phyloP scores from a whole-genome alignment of 805 yeast species.

The Clavispora phyllophila region DNA sequence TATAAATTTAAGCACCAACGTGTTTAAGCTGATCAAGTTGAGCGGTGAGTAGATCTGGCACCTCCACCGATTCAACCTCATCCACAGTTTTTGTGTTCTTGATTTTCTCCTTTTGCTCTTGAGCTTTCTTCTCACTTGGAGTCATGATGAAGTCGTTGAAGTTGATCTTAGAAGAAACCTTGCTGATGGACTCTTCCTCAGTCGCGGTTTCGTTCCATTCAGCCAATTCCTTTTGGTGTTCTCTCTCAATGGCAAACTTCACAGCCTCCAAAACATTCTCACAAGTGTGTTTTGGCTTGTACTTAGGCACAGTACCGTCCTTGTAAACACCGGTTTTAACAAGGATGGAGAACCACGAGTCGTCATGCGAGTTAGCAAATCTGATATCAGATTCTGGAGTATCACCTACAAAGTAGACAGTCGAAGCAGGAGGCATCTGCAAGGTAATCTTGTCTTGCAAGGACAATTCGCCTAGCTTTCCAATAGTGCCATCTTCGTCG shows the following conservation, averaged over 20 bases:
- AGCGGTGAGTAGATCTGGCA: conserved; percentile 45
- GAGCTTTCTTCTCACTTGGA: conserved; percentile 27
- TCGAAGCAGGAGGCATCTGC: conserved; percentile 76
- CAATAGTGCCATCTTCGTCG: conserved; percentile 24
- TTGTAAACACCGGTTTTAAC: conserved; percentile 86
- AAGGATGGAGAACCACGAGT: conserved; percentile 77
- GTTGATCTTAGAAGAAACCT: conserved; percentile 29
- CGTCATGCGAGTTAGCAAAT: conserved; percentile 82
- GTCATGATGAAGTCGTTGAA: conserved; percentile 44
- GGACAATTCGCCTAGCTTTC: conserved; percentile 18
- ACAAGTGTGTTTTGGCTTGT: conserved; percentile 70
- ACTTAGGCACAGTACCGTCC: conserved; percentile 73
- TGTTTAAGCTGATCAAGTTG: conserved; percentile 35
- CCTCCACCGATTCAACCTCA: conserved; percentile 45
- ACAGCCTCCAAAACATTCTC: conserved; percentile 79
- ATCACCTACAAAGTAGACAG: conserved; percentile 86
- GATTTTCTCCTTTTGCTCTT: conserved; percentile 11
- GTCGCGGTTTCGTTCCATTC: conserved; percentile 63
- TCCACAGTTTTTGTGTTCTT: conserved; percentile 15
- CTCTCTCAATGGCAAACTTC: conserved; percentile 76
- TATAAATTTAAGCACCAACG: conserved; percentile 14
- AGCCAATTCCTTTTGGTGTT: conserved; percentile 62
- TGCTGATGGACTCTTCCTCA: conserved; percentile 26
- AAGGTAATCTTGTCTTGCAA: conserved; percentile 37
- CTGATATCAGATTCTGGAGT: conserved; percentile 86